These are phyloP conservation scores for Cordyceps javanica DNA, from an alignment of 2,329 filamentous ascomycete genomes.

Conservation along the genomic window DNA sequence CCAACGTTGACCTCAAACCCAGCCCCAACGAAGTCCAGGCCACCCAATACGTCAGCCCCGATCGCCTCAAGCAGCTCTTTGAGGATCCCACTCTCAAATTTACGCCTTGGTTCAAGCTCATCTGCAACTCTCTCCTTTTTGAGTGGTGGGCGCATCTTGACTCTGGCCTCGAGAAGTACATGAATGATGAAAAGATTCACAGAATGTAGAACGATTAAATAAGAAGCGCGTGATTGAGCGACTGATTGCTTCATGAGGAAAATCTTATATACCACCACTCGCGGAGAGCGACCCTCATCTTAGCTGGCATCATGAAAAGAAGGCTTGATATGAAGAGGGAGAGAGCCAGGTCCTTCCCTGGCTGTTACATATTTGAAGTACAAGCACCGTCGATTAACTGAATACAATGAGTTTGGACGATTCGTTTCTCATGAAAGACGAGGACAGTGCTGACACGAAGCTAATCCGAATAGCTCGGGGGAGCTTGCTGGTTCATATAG, in stretches of 20 bases:
- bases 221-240: background rate
- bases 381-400: background rate
- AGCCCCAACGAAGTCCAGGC: conserved; percentile 88
- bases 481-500: conserved; percentile 18
- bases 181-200: conserved; percentile 79
- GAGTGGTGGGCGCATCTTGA: conserved; percentile 94
- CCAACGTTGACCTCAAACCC: conserved; percentile 73
- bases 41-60: conserved; percentile 74
- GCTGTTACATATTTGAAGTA: background rate
- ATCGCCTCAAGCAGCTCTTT: conserved; percentile 81
- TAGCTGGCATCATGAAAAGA: background rate
- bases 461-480: conserved; percentile 22
- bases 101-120: conserved; percentile 99
- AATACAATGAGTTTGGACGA: background rate
- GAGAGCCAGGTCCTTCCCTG: background rate
- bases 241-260: background rate
- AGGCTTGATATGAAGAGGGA: background rate
- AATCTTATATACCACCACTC: conserved; percentile 8
- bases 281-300: conserved; percentile 3
- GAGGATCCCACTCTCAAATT: conserved; percentile 74
- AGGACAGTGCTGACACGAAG: background rate
- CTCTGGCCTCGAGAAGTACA: conserved; percentile 74
- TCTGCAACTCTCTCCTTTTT: conserved; percentile 95
- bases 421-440: background rate
- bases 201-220: conserved; percentile 55